phyloP scores from a whole-genome alignment of 176 grass and related monocot species.

The Cenchrus fungigraminus region DNA sequence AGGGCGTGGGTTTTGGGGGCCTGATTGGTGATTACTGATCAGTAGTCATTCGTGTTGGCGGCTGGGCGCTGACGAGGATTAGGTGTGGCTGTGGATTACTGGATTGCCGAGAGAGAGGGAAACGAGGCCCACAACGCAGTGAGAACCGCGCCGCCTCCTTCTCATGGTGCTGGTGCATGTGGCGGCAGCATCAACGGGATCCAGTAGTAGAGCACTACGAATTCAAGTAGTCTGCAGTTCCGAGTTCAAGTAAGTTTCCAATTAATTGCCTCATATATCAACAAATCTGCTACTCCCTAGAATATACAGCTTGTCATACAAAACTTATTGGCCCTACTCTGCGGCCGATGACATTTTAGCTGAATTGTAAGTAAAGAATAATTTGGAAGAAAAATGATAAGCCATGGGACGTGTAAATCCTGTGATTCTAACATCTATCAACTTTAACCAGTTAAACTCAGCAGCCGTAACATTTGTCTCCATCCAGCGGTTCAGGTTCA shows the following conservation, averaged over 20 bases:
- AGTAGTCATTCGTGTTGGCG: too few species aligned
- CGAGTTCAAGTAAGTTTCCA: neutral
- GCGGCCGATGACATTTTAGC: neutral
- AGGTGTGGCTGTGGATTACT: too few species aligned
- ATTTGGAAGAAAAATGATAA: neutral
- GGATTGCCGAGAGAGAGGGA: too few species aligned
- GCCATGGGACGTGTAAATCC: constrained; percentile 19
- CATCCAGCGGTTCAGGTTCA: constrained; percentile 10
- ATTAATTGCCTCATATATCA: constrained; percentile 1
- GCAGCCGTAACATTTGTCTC: neutral
- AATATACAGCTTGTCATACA: constrained; percentile 55
- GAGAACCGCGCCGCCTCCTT: too few species aligned
- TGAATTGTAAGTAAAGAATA: neutral
- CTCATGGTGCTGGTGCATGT: too few species aligned
- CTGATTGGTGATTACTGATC: too few species aligned
- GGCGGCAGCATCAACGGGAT: too few species aligned
- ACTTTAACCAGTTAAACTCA: constrained; percentile 27
- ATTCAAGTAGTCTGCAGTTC: neutral
- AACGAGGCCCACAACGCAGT: too few species aligned
- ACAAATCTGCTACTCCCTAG: constrained; percentile 34
- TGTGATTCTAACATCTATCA: constrained; percentile 36
- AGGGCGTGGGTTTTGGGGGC: too few species aligned
- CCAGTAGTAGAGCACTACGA: too few species aligned
- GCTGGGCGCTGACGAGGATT: too few species aligned
- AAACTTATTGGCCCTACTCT: constrained; percentile 52